Evolutionary conservation across 2,329 filamentous ascomycete species (phyloP).

Genomic region (Phyllosticta capitalensis): DNA sequence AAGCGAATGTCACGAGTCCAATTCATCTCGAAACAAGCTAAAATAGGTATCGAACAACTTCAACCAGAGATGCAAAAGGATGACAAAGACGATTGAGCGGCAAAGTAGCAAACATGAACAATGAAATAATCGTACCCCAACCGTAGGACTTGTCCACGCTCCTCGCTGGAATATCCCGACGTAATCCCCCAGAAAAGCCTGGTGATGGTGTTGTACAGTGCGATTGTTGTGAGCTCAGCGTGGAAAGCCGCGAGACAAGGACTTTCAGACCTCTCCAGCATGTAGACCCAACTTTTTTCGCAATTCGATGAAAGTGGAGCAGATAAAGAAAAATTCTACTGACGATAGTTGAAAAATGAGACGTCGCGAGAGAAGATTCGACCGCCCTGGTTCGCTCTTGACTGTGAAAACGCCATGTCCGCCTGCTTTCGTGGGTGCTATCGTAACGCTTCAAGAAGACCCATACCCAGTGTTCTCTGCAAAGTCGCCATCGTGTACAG

Average conservation of each 20-base stretch:
- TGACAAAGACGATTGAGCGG: background rate
- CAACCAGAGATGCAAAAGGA: conserved; percentile 3
- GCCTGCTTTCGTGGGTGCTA: background rate
- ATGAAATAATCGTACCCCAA: background rate
- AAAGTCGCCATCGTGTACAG: conserved; percentile 22
- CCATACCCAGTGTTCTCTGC: background rate
- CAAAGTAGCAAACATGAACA: conserved; percentile 2
- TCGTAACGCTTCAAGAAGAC: conserved; percentile 2
- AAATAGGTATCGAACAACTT: conserved; percentile 10
- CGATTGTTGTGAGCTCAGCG: conserved; percentile 2
- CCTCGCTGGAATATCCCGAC: background rate
- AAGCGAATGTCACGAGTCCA: background rate
- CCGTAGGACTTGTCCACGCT: background rate
- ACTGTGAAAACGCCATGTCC: background rate
- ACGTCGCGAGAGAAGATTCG: background rate
- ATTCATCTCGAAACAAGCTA: conserved; percentile 8
- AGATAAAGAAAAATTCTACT: background rate
- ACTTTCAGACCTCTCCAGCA: background rate
- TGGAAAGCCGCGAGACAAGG: conserved; percentile 6
- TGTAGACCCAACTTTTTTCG: conserved; percentile 8
- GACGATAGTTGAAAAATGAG: background rate
- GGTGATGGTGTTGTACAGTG: conserved; percentile 4
- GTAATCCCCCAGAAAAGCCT: background rate
- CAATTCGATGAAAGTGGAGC: background rate
- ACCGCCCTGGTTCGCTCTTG: background rate